These are phyloP conservation scores for Podaxis sp. DNA, from an alignment of 768 basidiomycete species.

Conservation along the genomic window DNA sequence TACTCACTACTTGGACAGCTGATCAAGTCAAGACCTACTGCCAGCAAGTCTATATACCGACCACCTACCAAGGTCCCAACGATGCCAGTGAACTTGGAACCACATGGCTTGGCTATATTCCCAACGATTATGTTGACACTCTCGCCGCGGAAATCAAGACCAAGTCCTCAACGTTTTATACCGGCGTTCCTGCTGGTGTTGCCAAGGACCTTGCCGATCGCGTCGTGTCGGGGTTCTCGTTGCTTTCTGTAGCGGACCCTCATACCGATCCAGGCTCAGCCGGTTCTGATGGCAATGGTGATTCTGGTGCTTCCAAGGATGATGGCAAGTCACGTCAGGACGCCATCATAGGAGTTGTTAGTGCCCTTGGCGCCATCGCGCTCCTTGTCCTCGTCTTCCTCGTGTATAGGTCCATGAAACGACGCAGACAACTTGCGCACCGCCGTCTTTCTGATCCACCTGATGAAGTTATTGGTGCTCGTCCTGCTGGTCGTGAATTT, in stretches of 20 bases:
- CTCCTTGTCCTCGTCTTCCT: conserved; percentile 71
- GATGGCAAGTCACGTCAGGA: conserved; percentile 57
- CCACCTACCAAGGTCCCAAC: conserved; percentile 39
- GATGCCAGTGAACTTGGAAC: conserved; percentile 59
- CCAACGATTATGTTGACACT: conserved; percentile 42
- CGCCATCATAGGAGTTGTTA: conserved; percentile 89
- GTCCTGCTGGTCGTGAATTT: conserved; percentile 67
- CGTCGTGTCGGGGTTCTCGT: conserved; percentile 64
- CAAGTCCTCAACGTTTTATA: conserved; percentile 62
- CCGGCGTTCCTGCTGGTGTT: conserved; percentile 36
- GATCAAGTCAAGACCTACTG: conserved; percentile 42
- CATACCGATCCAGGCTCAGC: conserved; percentile 15
- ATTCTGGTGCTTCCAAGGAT: conserved; percentile 24
- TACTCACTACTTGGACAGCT: conserved; percentile 17
- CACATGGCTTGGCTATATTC: conserved; percentile 70
- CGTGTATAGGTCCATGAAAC: conserved; percentile 61
- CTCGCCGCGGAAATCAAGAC: conserved; percentile 66
- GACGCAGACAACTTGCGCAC: conserved; percentile 66
- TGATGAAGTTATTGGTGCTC: conserved; percentile 33
- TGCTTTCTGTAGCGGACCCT: conserved; percentile 44
- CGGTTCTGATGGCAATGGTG: conserved; percentile 18
- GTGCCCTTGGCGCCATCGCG: conserved; percentile 74
- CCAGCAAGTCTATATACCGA: conserved; percentile 67
- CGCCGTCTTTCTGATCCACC: conserved; percentile 62
- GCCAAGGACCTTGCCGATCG: conserved; percentile 55